Percentiles rank a stretch among this genome's conserved stretches.
phyloP scores from a whole-genome alignment of 768 basidiomycete species.

The Dacryopinax primogenitus region DNA sequence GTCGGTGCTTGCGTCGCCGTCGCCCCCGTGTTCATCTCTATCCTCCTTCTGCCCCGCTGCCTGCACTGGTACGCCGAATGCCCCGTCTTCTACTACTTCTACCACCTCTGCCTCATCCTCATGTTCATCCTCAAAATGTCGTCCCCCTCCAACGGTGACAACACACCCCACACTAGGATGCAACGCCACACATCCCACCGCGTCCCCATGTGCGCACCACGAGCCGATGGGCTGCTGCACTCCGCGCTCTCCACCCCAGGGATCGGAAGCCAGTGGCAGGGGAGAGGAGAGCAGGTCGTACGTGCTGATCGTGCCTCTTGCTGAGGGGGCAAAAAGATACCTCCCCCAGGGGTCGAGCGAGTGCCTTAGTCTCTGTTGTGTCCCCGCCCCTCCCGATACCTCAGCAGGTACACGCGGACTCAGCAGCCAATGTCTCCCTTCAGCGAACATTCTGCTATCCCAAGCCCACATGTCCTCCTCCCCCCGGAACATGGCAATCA shows the following conservation, averaged over 20 bases:
- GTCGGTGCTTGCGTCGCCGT: not conserved
- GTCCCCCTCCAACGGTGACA: not conserved
- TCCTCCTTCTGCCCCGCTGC: not conserved
- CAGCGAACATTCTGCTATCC: not conserved
- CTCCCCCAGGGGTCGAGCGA: not conserved
- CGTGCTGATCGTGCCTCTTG: not conserved
- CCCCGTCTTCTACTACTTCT: no score
- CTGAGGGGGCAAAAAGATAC: not conserved
- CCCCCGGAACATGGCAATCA: not conserved
- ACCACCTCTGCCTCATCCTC: not conserved
- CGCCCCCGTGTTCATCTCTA: not conserved
- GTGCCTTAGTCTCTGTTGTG: not conserved
- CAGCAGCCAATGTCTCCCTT: not conserved
- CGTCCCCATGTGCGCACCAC: not conserved
- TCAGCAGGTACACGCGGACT: no score
- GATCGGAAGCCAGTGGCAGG: not conserved
- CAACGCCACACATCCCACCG: not conserved
- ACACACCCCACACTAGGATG: not conserved
- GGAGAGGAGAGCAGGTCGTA: not conserved
- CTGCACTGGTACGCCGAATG: no score
- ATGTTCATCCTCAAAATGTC: not conserved
- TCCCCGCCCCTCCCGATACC: not conserved
- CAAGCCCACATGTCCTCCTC: not conserved
- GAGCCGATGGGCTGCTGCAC: not conserved
- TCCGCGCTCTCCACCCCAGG: not conserved